Percentiles rank a stretch among this genome's conserved stretches.
phyloP scores from a whole-genome alignment of 176 grass and related monocot species.

The Aegilops longissima region DNA sequence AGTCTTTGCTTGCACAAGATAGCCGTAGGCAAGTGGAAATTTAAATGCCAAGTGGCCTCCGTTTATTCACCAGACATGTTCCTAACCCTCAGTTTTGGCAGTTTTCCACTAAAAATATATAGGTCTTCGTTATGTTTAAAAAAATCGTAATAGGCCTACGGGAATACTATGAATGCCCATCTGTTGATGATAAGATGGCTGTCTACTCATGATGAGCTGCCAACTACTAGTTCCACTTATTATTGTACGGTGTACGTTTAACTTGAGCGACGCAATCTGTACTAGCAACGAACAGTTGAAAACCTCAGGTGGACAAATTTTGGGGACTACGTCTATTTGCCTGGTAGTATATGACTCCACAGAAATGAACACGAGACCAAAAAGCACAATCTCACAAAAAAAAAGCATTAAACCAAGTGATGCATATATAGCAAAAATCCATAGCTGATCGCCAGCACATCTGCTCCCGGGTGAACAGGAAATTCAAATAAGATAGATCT shows the following conservation, averaged over 20 bases:
- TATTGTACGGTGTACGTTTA: neutral
- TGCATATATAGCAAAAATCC: no score
- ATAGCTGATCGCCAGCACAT: no score
- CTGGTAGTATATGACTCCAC: no score
- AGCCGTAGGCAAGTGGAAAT: neutral
- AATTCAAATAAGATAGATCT: no score
- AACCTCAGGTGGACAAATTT: neutral
- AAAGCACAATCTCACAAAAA: no score
- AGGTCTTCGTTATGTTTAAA: neutral
- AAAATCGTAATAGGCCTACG: neutral
- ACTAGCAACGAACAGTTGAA: neutral
- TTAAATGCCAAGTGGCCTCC: neutral
- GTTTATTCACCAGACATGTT: conserved; percentile 10
- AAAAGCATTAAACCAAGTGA: no score
- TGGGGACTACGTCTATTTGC: no score
- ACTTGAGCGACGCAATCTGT: neutral
- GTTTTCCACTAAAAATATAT: neutral
- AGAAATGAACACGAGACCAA: no score
- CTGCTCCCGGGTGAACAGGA: no score
- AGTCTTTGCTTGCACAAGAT: conserved; percentile 11
- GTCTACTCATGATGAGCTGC: neutral
- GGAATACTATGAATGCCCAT: neutral
- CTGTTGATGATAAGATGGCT: neutral
- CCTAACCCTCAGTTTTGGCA: neutral
- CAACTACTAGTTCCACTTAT: neutral